A percentile compares a stretch with the other conserved stretches of the same genome.
Conservation (phyloP, 2,329 filamentous ascomycete species). For the Sarocladiaceae sp. region DNA sequence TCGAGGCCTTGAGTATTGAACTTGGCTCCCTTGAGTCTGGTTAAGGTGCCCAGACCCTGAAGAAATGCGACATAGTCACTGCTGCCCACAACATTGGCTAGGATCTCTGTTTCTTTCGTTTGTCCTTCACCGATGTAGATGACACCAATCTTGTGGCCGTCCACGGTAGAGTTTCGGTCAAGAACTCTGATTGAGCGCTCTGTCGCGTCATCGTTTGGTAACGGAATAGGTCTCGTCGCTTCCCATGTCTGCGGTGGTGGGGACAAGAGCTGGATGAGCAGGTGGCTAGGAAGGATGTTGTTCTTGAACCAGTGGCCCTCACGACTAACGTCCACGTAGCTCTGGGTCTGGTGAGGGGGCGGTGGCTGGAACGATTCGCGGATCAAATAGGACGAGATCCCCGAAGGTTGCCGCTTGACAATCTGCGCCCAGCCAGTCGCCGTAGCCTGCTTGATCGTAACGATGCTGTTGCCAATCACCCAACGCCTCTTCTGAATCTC, state of each 20-base stretch:
- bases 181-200: slow-evolving; percentile 74
- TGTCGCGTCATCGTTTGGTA: slow-evolving; percentile 67
- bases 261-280: slow-evolving; percentile 66
- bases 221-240: slow-evolving; percentile 64
- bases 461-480: slow-evolving; percentile 69
- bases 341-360: slow-evolving; percentile 51
- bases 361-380: slow-evolving; percentile 56
- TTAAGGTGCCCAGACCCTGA: slow-evolving; percentile 74
- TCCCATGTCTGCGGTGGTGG: slow-evolving; percentile 56
- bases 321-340: slow-evolving; percentile 42
- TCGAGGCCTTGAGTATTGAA: slow-evolving; percentile 95
- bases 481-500: slow-evolving; percentile 64
- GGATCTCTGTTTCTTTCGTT: slow-evolving; percentile 74
- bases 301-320: slow-evolving; percentile 52
- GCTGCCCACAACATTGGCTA: slow-evolving; percentile 82
- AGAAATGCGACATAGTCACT: slow-evolving; percentile 85
- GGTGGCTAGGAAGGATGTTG: slow-evolving; percentile 66
- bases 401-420: slow-evolving; percentile 68
- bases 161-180: slow-evolving; percentile 83
- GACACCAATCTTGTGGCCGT: slow-evolving; percentile 92
- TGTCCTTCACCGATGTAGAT: slow-evolving; percentile 91
- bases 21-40: slow-evolving; percentile 72
- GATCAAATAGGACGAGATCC: slow-evolving; percentile 56
- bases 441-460: slow-evolving; percentile 69
- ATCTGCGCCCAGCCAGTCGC: slow-evolving; percentile 65